These are phyloP conservation scores for Cryptococcus sp. DNA, from an alignment of 1,284 basidiomycete species.

Conservation along the genomic window DNA sequence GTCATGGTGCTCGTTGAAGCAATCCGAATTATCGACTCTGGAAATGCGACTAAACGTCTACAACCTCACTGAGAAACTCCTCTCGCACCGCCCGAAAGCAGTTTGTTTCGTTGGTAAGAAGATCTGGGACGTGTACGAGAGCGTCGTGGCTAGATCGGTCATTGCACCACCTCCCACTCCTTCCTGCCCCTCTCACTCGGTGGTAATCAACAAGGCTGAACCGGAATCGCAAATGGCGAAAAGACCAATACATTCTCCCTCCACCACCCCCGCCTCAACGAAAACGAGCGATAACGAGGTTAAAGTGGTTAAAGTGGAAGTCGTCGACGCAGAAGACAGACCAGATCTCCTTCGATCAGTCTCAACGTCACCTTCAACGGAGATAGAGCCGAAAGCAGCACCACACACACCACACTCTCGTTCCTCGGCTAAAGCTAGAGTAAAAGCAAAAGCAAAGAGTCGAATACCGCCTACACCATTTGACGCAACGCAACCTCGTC, in stretches of 20 bases:
- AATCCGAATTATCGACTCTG: constrained; percentile 61
- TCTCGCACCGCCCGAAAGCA: constrained; percentile 60
- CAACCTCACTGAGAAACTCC: constrained; percentile 62
- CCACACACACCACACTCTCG: not conserved
- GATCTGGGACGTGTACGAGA: constrained; percentile 64
- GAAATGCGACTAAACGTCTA: constrained; percentile 62
- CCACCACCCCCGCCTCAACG: not conserved
- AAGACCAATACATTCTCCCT: not conserved
- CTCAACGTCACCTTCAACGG: not conserved
- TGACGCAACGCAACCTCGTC: constrained; percentile 36
- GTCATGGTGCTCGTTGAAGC: constrained; percentile 43
- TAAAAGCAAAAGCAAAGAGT: not conserved
- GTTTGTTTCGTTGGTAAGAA: constrained; percentile 73
- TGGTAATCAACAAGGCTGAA: constrained; percentile 5
- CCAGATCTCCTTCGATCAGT: not conserved
- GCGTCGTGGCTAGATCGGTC: constrained; percentile 43
- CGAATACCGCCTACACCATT: constrained; percentile 16
- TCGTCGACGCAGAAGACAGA: constrained; percentile 1
- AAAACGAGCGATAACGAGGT: not conserved
- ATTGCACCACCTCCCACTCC: not conserved
- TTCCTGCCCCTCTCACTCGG: not conserved
- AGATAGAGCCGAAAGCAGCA: not conserved
- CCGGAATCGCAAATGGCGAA: not conserved
- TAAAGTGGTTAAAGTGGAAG: not conserved
- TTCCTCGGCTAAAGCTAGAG: not conserved